phyloP scores from a whole-genome alignment of 176 grass and related monocot species.

The Panicum miliaceum region DNA sequence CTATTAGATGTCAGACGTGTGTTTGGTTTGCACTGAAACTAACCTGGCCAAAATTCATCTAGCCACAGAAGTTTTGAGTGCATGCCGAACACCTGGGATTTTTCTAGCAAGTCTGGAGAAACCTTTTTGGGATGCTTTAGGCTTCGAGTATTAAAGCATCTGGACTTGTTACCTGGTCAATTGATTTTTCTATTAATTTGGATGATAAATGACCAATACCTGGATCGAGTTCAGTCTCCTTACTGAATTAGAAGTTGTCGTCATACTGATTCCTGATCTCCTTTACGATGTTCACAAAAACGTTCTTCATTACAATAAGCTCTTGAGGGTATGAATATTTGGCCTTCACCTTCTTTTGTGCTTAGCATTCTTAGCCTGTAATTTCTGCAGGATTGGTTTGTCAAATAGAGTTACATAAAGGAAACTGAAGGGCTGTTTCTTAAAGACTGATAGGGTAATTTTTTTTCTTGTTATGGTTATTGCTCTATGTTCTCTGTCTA shows the following conservation, averaged over 20 bases:
- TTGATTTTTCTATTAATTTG: background rate
- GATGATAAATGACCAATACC: background rate
- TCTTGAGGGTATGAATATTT: constrained; percentile 12
- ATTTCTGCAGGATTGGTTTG: constrained; percentile 27
- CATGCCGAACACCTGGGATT: background rate
- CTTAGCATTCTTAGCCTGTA: background rate
- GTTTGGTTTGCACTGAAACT: too few species aligned
- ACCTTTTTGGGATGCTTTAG: background rate
- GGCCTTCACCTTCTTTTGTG: background rate
- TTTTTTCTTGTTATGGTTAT: background rate
- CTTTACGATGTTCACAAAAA: background rate
- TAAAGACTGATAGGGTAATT: constrained; percentile 48
- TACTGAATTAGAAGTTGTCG: background rate
- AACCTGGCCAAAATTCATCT: background rate
- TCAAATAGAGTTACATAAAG: constrained; percentile 40
- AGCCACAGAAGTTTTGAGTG: background rate
- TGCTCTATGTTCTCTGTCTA: background rate
- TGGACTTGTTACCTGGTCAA: background rate
- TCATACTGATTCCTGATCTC: background rate
- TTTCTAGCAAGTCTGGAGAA: background rate
- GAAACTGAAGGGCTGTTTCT: constrained; percentile 46
- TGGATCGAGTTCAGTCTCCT: background rate
- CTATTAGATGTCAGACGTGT: background rate
- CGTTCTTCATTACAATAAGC: background rate
- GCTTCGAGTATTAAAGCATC: background rate